Percentiles rank a stretch among this genome's conserved stretches.
Evolutionary conservation across 1,139 yeast species (phyloP).

Genomic region (Taphrina betulina): DNA sequence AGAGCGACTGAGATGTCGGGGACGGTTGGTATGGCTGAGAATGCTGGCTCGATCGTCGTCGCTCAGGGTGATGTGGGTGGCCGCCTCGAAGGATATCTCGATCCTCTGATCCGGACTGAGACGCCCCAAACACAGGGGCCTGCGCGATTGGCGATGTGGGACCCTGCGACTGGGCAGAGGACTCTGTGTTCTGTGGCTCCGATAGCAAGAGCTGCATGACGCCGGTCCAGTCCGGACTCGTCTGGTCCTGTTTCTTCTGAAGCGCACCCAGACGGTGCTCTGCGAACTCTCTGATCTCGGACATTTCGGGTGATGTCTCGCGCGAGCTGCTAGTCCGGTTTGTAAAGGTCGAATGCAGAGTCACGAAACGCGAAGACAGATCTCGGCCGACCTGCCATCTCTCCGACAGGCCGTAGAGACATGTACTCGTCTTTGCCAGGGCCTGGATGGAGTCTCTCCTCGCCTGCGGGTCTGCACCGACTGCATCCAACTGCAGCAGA

Average conservation of each 20-base stretch:
- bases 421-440: neutral
- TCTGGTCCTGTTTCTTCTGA: neutral
- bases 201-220: slow-evolving; percentile 10
- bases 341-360: neutral
- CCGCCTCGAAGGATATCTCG: no score
- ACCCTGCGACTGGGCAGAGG: neutral
- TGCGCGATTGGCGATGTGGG: no score
- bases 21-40: no score
- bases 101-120: no score
- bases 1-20: no score
- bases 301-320: neutral
- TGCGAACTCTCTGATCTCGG: slow-evolving; percentile 8
- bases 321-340: neutral
- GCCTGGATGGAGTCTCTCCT: neutral
- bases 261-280: slow-evolving; percentile 8
- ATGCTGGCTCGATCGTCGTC: no score
- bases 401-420: slow-evolving; percentile 7
- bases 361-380: slow-evolving; percentile 2
- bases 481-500: neutral
- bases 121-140: no score
- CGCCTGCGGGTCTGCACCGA: neutral
- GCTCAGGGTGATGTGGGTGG: no score
- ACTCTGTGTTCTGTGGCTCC: neutral
- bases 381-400: slow-evolving; percentile 2
- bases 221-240: neutral